Evolutionary conservation across 2,329 filamentous ascomycete species (phyloP), one percentile per base, ranked within the genome.

Genomic region (Chrysoporthe puriensis): DNA sequence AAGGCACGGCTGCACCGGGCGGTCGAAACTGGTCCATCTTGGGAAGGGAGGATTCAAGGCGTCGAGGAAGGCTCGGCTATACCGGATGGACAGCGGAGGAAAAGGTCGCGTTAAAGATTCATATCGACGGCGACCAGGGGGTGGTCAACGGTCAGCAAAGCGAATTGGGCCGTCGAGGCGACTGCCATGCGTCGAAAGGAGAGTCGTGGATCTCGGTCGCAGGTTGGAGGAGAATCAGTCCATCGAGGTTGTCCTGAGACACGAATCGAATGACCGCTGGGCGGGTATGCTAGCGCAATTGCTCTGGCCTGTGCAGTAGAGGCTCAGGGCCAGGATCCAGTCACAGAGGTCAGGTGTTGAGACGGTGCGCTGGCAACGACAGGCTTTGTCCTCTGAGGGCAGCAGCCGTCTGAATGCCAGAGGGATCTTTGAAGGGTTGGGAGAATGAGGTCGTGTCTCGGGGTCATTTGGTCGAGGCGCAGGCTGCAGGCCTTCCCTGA

Each of bases 11-110:
- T 13, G 60, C 50, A 56, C 67, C 59, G 3, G 56, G 64, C 11
- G 67, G 69, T 40, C 61, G 63, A 14, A 56, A 56, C 44, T 66
- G 66, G 18, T 70, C 69, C 69, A 70, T 70, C 32, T 26, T 67
- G 62, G 64, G 36, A 40, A 62, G 50, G 48, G 36, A 60, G 52
- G 54, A 36, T 40, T 40, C 21, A 42, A 64, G 21, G 59, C 52
- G 40, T 56, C 50, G 18, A 46, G 48, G n/a, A 32, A 50, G 32
- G 42, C 18, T n/a, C 7, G 48, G 52, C 26, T 46, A 11, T 16
- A 42, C 36, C 21, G 54, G 32, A 18, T n/a, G 54, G 36, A 43
- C 48, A 8, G 44, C 36, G 13, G 9, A 26, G n/a, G 34, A 26
- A 26, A 26, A 2, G n/a, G 54, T 42, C 40, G 65, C 46, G 34